Percentiles rank a stretch among this genome's conserved stretches.
phyloP scores from a whole-genome alignment of 108 stramenopile genomes.

The Fistulifera pelliculosa region DNA sequence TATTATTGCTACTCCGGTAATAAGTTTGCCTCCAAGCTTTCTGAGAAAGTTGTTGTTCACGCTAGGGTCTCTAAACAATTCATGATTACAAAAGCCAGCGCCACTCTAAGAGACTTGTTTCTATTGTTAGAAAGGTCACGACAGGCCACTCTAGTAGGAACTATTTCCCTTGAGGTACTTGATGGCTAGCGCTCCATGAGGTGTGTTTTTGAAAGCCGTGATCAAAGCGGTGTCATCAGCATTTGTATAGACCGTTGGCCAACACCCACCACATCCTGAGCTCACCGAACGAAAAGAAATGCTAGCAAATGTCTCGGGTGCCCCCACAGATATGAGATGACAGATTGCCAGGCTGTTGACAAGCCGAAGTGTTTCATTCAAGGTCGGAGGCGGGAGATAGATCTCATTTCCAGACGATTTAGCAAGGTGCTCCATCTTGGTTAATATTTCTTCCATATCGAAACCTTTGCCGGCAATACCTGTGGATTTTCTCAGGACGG shows the following conservation, averaged over 20 bases:
- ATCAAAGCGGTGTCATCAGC: conserved; percentile 49
- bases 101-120: too few relatives aligned
- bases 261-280: conserved; percentile 49
- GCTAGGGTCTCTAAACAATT: too few relatives aligned
- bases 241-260: conserved; percentile 45
- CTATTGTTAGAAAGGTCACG: not conserved
- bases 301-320: conserved; percentile 20
- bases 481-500: conserved; percentile 34
- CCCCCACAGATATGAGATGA: conserved; percentile 34
- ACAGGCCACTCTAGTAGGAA: too few relatives aligned
- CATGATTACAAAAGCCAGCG: too few relatives aligned
- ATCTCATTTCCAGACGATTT: conserved; percentile 44
- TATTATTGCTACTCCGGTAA: too few relatives aligned
- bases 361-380: conserved; percentile 40
- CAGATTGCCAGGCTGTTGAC: conserved; percentile 42
- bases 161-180: conserved; percentile 29
- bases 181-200: conserved; percentile 34
- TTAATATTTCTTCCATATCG: conserved; percentile 54
- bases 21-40: too few relatives aligned
- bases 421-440: conserved; percentile 67
- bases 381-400: conserved; percentile 55
- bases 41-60: too few relatives aligned
- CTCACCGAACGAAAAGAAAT: conserved; percentile 24
- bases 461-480: conserved; percentile 52
- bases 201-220: conserved; percentile 40